Base-by-base conservation (phyloP, 1,284 basidiomycete species). In the Ustanciosporium gigantosporum region DNA sequence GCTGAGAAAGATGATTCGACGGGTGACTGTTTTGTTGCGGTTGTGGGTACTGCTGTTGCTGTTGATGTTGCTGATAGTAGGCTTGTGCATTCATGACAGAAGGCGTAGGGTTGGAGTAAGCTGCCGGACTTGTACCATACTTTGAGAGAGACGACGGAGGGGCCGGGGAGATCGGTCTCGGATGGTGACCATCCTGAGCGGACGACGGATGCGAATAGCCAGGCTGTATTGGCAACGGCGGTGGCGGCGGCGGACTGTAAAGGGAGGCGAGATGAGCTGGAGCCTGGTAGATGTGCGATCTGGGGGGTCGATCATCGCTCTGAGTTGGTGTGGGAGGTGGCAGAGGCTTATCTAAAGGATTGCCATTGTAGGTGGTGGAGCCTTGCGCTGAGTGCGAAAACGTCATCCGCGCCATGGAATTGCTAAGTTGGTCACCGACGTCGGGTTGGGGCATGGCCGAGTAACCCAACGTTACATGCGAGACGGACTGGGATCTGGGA, bases 51-150 rank as follows among this genome's bases (percentile, higher is more conserved):
- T 41, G 43, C 29, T 43, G 56, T 24, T 49, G 53, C 29, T 36
- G 41, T 5, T 36, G 46, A 22, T 41, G 50, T 24, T 47, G 52
- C 36, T 56, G 56, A 22, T 64, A 64, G 46, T 49, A 64, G 2
- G 55, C 17, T 31, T 67, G 65, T 5, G 60, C 65, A 35, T 65
- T 65, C 29, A 67, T 51, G 11, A 64, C 55, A 4, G 60, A 64
- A 3, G 55, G 51, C 5, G 65, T 37, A 13, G 50, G 23, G n/a
- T 20, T 23, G 8, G 38, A 22, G 20, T 41, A 41, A 2, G 38
- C 37, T 16, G 57, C 47, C 7, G 58, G 47, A 22, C 48, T 51
- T 5, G 44, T 48, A 23, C 51, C 41, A 27, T 55, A 61, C 21
- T 61, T 50, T 13, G 58, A 56, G 0, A 61, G 36, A 24, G 51